Evolutionary conservation across 345 rosid species (phyloP), one percentile per base, ranked within the genome.

Genomic region (Moricandia arvensis): DNA sequence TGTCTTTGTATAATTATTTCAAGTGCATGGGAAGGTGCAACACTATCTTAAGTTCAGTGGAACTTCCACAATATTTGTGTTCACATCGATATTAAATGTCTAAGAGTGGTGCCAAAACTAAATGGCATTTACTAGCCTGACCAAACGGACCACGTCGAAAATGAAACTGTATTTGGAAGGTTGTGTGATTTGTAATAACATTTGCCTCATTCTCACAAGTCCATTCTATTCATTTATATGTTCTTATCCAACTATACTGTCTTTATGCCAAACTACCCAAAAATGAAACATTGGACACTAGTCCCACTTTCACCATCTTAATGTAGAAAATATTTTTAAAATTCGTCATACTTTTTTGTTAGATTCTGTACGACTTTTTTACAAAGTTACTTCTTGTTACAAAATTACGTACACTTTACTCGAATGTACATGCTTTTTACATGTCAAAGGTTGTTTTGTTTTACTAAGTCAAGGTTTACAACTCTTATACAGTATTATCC

Each of bases 61-160:
- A 30, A 62, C 4, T 4, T 12, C 7, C 7, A 63, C 38, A 63
- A 49, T 16, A 41, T 57, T 57, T 11, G 8, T 63, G 54, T 76
- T 76, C 71, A 71, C 71, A 55, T 57, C 24, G 60, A 69, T 49
- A 68, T 38, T 69, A 69, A 76, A 21, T 41, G 58, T 9, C 13
- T 1, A 69, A 65, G 54, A 71, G 72, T 77, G 72, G 76, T 71
- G 72, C 76, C 72, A 77, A 77, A 77, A 71, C 43, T 65, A 34
- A 64, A 77, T 16, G 72, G 76, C 80, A 77, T 77, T 77, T 45
- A 77, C 53, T 71, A 71, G 43, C 38, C 76, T 59, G 67, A 71
- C 67, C 26, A 30, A 71, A 71, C 62, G 55, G 53, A 71, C 76
- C 61, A 71, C 72, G 72, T 65, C 61, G 72, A 77, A 71, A 77